Evolutionary conservation across 352 stramenopile species (phyloP), one percentile per base, ranked within the genome.

Genomic region (Pythium phragmiticola): DNA sequence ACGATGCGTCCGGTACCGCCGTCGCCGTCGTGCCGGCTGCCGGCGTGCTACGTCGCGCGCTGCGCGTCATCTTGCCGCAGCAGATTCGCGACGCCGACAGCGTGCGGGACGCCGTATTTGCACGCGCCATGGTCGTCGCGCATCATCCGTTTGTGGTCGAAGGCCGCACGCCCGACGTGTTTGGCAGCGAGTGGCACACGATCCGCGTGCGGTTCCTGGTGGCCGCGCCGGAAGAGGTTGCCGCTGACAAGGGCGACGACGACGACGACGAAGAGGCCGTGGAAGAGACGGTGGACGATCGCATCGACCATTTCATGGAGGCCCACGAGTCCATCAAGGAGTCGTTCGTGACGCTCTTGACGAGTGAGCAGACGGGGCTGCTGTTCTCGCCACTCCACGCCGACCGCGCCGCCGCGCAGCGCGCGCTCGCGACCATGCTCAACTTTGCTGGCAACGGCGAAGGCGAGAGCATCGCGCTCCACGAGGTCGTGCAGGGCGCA

Each of bases 361-460:
- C 82, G 4, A 68, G 82, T 30, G 51, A 69, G 26, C 60, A 68
- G 6, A 65, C 55, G 2, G 83, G 83, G n/a, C 70, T 81, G 36
- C 54, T 96, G 12, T 91, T 84, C 54, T 88, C 83, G 12, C 37
- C 60, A 7, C 71, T 74, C 26, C 45, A 62, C 34, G 57, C 83
- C 8, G 72, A 90, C 55, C 84, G 86, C 4, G 63, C 88, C 23
- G 78, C 74, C 33, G 84, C 80, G 12, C 86, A 94, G 54, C 84
- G 87, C 5, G 74, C 74, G n/a, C 36, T 96, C 3, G 79, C 80
- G 30, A 82, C 85, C 19, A 60, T 96, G 43, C 78, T 94, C 4
- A 75, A 87, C 17, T 96, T 94, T 61, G 79, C 83, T 43, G 87
- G 87, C 9, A 93, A 91, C 48, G 87, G 87, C 33, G 78, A 90